These are phyloP conservation scores for Wickerhamiella australiensis DNA, from an alignment of 805 yeast genomes.

Conservation along the genomic window DNA sequence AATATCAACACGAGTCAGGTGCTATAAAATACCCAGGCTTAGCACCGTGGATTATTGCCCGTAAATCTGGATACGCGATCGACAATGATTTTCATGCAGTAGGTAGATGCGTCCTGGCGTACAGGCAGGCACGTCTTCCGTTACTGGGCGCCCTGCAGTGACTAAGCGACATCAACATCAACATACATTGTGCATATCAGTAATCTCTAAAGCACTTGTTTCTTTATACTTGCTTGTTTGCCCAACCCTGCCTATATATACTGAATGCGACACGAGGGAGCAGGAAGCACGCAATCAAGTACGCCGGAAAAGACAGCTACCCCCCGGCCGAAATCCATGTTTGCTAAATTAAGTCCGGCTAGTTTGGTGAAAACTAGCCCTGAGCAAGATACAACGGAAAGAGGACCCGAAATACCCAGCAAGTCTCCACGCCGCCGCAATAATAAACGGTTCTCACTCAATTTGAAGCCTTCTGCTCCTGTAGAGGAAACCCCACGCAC, in stretches of 20 bases:
- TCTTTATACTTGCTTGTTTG: background rate
- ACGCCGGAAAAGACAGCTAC: background rate
- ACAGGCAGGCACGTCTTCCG: conserved; percentile 1
- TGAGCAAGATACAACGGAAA: background rate
- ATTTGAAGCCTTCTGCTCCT: background rate
- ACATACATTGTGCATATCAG: background rate
- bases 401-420: conserved; percentile 4
- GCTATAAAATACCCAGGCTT: too few relatives aligned
- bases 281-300: background rate
- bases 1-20: too few relatives aligned
- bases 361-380: background rate
- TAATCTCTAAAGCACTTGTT: background rate
- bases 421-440: conserved; percentile 2
- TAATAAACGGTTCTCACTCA: conserved; percentile 1
- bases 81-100: background rate
- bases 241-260: background rate
- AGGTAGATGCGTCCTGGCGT: background rate
- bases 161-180: background rate
- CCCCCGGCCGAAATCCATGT: conserved; percentile 3
- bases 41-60: too few relatives aligned
- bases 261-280: conserved; percentile 1
- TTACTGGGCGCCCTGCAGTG: background rate
- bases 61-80: background rate
- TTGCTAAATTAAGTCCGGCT: background rate
- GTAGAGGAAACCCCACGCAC: background rate